A percentile compares a stretch with the other conserved stretches of the same genome.
Conservation (phyloP, 2,329 filamentous ascomycete species). For the Gnomoniopsis sp. region DNA sequence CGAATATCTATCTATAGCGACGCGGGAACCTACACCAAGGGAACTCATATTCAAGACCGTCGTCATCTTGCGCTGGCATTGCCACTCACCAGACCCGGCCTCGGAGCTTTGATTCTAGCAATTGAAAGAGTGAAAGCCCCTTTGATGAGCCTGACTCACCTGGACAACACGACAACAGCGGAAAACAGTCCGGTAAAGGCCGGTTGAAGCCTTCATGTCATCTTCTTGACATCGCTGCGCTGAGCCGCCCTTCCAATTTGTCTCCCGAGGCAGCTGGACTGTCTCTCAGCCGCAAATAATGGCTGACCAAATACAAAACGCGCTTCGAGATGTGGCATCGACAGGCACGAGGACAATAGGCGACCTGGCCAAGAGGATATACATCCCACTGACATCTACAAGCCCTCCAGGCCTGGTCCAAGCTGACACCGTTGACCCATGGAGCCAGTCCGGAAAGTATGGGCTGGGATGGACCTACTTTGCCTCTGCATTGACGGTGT, state of each 20-base stretch:
- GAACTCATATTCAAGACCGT: no score
- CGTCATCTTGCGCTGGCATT: no score
- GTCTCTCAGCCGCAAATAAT: constrained; percentile 28
- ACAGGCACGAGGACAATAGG: constrained; percentile 33
- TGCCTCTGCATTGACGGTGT: constrained; percentile 65
- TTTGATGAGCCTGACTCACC: neutral
- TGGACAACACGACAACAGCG: neutral
- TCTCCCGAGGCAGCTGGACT: constrained; percentile 13
- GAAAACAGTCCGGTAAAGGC: neutral
- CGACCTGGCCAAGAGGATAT: constrained; percentile 51
- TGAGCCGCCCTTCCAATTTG: constrained; percentile 7
- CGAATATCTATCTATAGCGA: neutral
- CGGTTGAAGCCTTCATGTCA: constrained; percentile 3
- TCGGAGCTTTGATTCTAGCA: no score
- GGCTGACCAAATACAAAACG: constrained; percentile 33
- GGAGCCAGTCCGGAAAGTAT: constrained; percentile 80
- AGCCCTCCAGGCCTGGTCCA: constrained; percentile 61
- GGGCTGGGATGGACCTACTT: constrained; percentile 87
- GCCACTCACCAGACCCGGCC: no score
- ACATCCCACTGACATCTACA: constrained; percentile 56
- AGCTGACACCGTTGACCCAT: constrained; percentile 70
- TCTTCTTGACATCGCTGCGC: constrained; percentile 9
- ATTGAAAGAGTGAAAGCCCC: neutral
- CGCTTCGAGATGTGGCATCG: constrained; percentile 29
- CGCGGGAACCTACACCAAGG: neutral